Evolutionary conservation across 2,329 filamentous ascomycete genomes (phyloP).

Genomic region (Colletotrichum zoysiae): DNA sequence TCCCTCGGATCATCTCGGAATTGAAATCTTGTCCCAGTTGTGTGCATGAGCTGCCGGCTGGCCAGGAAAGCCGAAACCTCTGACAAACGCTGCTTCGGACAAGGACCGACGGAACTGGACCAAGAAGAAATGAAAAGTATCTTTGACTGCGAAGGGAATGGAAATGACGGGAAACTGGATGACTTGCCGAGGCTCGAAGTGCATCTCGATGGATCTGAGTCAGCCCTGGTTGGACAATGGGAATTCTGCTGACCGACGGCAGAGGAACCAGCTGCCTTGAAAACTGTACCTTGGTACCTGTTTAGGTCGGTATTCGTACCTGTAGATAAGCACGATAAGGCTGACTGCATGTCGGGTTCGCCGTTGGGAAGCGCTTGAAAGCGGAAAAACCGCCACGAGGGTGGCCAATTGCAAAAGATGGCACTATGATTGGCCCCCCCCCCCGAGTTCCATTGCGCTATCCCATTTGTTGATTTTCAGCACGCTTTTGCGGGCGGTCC

Average conservation of each 20-base stretch:
- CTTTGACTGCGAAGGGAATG: constrained; percentile 9
- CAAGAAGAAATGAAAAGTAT: neutral
- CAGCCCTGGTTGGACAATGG: constrained; percentile 3
- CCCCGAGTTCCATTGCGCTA: constrained; percentile 11
- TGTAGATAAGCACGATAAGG: neutral
- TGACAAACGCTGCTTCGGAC: neutral
- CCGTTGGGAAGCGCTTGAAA: constrained; percentile 15
- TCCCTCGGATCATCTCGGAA: constrained; percentile 29
- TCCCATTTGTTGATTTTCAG: constrained; percentile 23
- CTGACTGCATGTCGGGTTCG: neutral
- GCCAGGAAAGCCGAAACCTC: constrained; percentile 25
- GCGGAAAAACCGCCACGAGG: constrained; percentile 36
- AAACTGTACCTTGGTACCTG: too few relatives aligned
- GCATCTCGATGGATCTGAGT: constrained; percentile 21
- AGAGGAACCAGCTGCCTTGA: too few relatives aligned
- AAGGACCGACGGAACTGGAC: neutral
- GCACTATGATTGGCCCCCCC: constrained; percentile 25
- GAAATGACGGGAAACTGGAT: neutral
- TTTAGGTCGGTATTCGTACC: too few relatives aligned
- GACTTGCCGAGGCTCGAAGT: constrained; percentile 24
- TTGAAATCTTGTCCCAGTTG: constrained; percentile 19
- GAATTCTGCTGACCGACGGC: constrained; percentile 22
- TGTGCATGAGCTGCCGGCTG: constrained; percentile 17
- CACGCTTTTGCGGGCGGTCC: constrained; percentile 13
- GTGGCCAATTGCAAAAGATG: constrained; percentile 29